phyloP scores from a whole-genome alignment of 257 asterid species.

The Dorcoceras hygrometricum region DNA sequence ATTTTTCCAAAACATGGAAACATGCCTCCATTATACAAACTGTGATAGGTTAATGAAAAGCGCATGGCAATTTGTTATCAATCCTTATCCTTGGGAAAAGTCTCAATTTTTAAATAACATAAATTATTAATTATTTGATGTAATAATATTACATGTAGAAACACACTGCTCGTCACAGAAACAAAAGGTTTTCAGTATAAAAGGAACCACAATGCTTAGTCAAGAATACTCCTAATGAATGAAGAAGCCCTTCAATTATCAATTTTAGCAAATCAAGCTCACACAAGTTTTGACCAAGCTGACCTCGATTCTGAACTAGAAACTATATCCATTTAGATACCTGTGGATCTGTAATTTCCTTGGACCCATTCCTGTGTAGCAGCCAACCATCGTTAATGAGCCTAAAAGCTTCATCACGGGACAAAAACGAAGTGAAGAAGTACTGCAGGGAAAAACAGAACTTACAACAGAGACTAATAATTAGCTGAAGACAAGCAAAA shows the following conservation, averaged over 20 bases:
- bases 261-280: conserved; percentile 23
- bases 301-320: conserved; percentile 16
- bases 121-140: not conserved
- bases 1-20: too few relatives aligned
- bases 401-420: conserved; percentile 98
- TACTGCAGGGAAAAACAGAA: conserved; percentile 50
- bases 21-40: not conserved
- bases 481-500: conserved; percentile 4
- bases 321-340: conserved; percentile 30
- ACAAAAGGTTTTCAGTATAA: conserved; percentile 1
- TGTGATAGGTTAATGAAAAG: not conserved
- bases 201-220: conserved; percentile 10
- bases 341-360: conserved; percentile 59
- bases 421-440: conserved; percentile 89
- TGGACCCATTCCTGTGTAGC: conserved; percentile 42
- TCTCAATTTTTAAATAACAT: not conserved
- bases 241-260: conserved; percentile 6
- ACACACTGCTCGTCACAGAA: not conserved
- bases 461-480: not conserved
- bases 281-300: conserved; percentile 20
- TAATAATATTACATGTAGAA: not conserved
- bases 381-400: conserved; percentile 89
- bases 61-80: not conserved
- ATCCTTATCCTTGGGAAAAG: not conserved
- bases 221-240: conserved; percentile 18